These are phyloP conservation scores for Heterobasidion occidentale DNA, from an alignment of 1,284 basidiomycete species.

Conservation along the genomic window DNA sequence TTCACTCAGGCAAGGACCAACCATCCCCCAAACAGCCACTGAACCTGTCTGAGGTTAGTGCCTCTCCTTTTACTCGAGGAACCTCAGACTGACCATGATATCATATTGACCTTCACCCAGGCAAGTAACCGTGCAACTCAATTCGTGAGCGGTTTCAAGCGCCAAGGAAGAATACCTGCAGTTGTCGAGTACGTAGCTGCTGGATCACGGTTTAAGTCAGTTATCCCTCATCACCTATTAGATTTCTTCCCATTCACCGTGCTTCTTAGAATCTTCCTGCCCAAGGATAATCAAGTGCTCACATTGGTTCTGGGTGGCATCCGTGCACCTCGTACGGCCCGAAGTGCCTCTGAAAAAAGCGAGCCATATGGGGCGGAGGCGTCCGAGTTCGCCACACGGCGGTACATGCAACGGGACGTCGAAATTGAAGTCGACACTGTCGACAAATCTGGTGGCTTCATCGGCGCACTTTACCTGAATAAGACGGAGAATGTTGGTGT, in stretches of 20 bases:
- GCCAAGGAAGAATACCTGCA: slow-evolving; percentile 75
- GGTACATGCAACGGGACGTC: slow-evolving; percentile 91
- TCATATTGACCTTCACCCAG: slow-evolving; percentile 26
- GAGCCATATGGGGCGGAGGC: slow-evolving; percentile 89
- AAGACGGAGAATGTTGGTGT: slow-evolving; percentile 83
- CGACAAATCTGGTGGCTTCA: slow-evolving; percentile 96
- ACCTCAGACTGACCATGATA: not conserved
- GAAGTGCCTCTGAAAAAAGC: slow-evolving; percentile 78
- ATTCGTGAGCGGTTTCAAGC: slow-evolving; percentile 90
- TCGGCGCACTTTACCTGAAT: slow-evolving; percentile 80
- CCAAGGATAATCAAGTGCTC: slow-evolving; percentile 87
- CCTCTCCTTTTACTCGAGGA: not conserved
- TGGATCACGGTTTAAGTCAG: slow-evolving; percentile 89
- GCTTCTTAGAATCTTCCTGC: slow-evolving; percentile 61
- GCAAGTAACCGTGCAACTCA: slow-evolving; percentile 69
- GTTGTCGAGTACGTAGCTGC: slow-evolving; percentile 92
- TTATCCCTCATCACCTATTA: not conserved
- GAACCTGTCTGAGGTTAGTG: slow-evolving; percentile 80
- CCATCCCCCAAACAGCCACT: slow-evolving; percentile 61
- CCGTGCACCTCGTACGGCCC: slow-evolving; percentile 75
- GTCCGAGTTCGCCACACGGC: slow-evolving; percentile 70
- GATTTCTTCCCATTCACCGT: not conserved
- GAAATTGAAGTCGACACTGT: slow-evolving; percentile 87
- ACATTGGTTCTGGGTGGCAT: slow-evolving; percentile 87
- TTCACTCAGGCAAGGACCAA: slow-evolving; percentile 91